Evolutionary conservation across 192 early-diverging fungal genomes (phyloP), one percentile per base, ranked within the genome.

Genomic region (Phycomyces nitens): DNA sequence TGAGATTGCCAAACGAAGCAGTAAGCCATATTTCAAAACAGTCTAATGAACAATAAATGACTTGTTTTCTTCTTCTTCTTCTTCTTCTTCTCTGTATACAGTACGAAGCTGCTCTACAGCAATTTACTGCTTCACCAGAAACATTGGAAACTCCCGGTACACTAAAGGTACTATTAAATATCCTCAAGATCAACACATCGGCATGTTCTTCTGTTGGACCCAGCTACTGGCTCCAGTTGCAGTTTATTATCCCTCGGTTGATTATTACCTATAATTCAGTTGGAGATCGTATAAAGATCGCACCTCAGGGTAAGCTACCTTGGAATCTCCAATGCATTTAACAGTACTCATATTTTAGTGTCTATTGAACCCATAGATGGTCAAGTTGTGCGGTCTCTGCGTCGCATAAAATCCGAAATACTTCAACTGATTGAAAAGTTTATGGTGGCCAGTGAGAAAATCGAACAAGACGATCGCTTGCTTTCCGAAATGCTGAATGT

Each of bases 151-250:
- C 44, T 5, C 24, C 60, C 3, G 52, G 10, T 4, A 54, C 51
- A 5, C 26, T 70, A 0, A 70, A 58, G 50, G 43, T 40, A 3
- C 42, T 70, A 7, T 39, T 50, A 7, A 47, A 64, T 44, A 24
- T 64, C 6, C 12, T 70, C 0, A 64, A 63, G 14, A 58, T 63
- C 18, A 70, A 70, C 15, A 58, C 54, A 0, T 18, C 55, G 0
- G 56, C 59, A 8, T 70, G 68, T 54, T 16, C 29, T 15, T 24
- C 68, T 4, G 21, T 63, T 8, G 68, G 68, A 34, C 61, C 61
- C 9, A 42, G 47, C 5, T 70, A 50, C 34, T 15, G 38, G 5
- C 20, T 43, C 14, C 68, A 70, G 6, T 53, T 70, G 7, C n/a
- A 57, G 9, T 54, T 27, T 14, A 57, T 65, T 2, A 20, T 56